Conservation (phyloP, 2,329 filamentous ascomycete genomes). For the Exserohilum turcica region DNA sequence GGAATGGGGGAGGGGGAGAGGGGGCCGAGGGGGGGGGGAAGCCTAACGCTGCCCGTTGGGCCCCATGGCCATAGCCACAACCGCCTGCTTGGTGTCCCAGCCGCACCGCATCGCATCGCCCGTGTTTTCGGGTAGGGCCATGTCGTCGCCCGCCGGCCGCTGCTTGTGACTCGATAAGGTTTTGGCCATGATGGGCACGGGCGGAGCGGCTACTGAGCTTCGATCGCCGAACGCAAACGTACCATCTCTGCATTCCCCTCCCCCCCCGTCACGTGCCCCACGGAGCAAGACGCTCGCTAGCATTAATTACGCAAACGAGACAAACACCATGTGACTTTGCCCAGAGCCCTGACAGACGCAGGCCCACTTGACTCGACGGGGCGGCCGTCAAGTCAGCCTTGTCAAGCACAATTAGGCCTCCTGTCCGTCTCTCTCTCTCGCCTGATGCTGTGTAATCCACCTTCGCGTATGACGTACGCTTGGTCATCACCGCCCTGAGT, state of each 20-base stretch:
- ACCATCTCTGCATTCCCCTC: slow-evolving; percentile 7
- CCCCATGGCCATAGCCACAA: slow-evolving; percentile 5
- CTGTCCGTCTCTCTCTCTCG: slow-evolving; percentile 35
- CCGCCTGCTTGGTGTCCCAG: slow-evolving; percentile 2
- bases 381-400: slow-evolving; percentile 41
- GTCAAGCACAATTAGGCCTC: slow-evolving; percentile 37
- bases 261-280: slow-evolving; percentile 3
- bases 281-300: slow-evolving; percentile 10
- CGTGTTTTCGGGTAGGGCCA: slow-evolving; percentile 7
- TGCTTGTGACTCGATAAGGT: slow-evolving; percentile 2
- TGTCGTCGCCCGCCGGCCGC: background rate
- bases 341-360: slow-evolving; percentile 5
- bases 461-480: no score
- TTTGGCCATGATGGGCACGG: background rate
- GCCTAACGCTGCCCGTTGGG: background rate
- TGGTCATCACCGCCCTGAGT: no score
- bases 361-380: slow-evolving; percentile 13
- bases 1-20: no score
- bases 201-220: slow-evolving; percentile 12
- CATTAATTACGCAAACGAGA: slow-evolving; percentile 4
- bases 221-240: slow-evolving; percentile 18
- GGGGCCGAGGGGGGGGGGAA: no score
- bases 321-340: slow-evolving; percentile 9
- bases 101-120: slow-evolving; percentile 8
- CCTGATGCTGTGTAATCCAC: slow-evolving; percentile 18